Evolutionary conservation across 306 rosid genomes (phyloP), one percentile per base, ranked within the genome.

Genomic region (Lagenaria siceraria): DNA sequence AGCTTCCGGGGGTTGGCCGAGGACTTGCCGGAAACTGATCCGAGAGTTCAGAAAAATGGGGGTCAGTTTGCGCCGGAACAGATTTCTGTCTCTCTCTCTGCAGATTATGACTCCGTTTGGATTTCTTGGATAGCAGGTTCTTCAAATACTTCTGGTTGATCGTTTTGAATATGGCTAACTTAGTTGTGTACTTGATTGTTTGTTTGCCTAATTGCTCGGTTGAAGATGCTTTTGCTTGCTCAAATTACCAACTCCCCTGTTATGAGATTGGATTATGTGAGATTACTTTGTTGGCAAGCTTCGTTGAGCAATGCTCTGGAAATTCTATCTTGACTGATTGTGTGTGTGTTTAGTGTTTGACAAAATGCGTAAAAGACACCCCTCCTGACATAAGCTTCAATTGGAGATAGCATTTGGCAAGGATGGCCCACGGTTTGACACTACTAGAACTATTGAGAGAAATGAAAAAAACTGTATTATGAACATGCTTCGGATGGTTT

Each of bases 91-190:
- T 90, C 97, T 24, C 98, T 94, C 77, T 92, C 97, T 78, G 10
- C 80, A 14, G 70, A 85, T 62, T 69, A 86, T 25, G 84, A 80
- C 78, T 90, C 96, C 72, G 87, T 89, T 53, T 94, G 93, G 93
- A 80, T 94, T 65, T 94, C 98, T 76, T 94, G 98, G 98, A 89
- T 94, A 7, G 90, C 97, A 76, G 97, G 97, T 91, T 81, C 33
- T 58, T 40, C 22, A 12, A 36, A 19, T 59, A 9, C 9, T 61
- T 7, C 36, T 13, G 27, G 43, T 55, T 75, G 22, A 1, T 33
- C 15, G 13, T 53, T 24, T 55, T 7, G 61, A 55, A 5, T 75
- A 24, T 70, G 75, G 58, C 19, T 43, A 24, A 22, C 2, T 4
- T 33, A 70, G 33, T 46, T 24, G 36, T 14, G 55, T 31, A 8